Conservation (phyloP, 192 early-diverging fungal species). For the Mortierella antarctica region DNA sequence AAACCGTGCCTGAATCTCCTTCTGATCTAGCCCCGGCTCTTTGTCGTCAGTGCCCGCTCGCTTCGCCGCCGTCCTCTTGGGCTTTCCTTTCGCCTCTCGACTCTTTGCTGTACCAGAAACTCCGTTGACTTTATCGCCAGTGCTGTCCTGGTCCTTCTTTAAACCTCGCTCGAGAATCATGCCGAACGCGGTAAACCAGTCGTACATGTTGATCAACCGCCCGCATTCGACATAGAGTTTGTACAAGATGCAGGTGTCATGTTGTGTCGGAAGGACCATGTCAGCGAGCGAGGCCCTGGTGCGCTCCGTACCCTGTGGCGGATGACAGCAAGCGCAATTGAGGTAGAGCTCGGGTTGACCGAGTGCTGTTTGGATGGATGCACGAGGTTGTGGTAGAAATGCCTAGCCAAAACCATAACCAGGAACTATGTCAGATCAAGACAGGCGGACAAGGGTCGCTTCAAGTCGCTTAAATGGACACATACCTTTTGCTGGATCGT, state of each 20-base stretch:
- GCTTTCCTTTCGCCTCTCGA: slow-evolving; percentile 9
- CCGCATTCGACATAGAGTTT: slow-evolving; percentile 93
- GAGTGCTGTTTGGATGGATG: slow-evolving; percentile 86
- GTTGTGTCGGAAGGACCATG: slow-evolving; percentile 68
- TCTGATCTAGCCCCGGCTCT: slow-evolving; percentile 22
- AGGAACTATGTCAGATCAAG: background rate
- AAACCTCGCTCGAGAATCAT: slow-evolving; percentile 77
- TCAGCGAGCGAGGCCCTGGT: slow-evolving; percentile 22
- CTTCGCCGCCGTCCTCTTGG: background rate
- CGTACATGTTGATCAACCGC: slow-evolving; percentile 92
- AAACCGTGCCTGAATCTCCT: slow-evolving; percentile 77
- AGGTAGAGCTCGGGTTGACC: slow-evolving; percentile 83
- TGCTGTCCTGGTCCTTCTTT: slow-evolving; percentile 66
- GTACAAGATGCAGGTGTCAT: slow-evolving; percentile 92
- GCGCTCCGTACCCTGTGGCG: slow-evolving; percentile 21
- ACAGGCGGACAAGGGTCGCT: background rate
- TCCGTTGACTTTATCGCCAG: background rate
- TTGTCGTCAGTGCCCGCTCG: background rate
- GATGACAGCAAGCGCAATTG: slow-evolving; percentile 82
- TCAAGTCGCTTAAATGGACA: background rate
- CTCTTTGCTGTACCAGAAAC: background rate
- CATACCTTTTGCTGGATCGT: slow-evolving; percentile 78
- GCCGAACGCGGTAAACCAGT: slow-evolving; percentile 90
- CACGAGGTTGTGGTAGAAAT: slow-evolving; percentile 87
- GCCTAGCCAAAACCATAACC: slow-evolving; percentile 52